Evolutionary conservation across 129 eudicot genomes (phyloP).

Genomic region (Dittrichia graveolens): DNA sequence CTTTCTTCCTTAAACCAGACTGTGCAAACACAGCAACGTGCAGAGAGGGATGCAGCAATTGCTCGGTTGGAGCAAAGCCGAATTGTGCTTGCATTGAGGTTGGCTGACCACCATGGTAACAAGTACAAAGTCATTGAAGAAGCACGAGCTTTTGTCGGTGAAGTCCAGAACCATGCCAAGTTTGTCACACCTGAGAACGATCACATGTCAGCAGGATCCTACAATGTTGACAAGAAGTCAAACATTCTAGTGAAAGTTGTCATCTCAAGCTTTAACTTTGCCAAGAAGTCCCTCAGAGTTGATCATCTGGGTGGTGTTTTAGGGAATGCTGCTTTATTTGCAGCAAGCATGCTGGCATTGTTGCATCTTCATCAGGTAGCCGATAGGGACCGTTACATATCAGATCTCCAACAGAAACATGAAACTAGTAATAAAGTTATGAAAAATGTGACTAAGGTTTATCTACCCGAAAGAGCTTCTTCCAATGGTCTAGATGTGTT

Average conservation of each 20-base stretch:
- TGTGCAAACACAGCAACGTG: conserved; percentile 77
- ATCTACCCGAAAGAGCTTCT: conserved; percentile 39
- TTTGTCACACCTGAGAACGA: conserved; percentile 52
- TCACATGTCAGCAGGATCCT: conserved; percentile 32
- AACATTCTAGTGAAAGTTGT: conserved; percentile 52
- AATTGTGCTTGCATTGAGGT: conserved; percentile 78
- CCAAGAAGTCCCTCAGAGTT: conserved; percentile 53
- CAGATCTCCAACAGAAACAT: conserved; percentile 40
- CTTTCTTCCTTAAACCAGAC: conserved; percentile 45
- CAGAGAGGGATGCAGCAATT: conserved; percentile 82
- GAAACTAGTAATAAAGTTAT: conserved; percentile 31
- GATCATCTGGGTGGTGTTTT: conserved; percentile 60
- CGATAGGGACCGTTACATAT: conserved; percentile 39
- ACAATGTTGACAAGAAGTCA: conserved; percentile 42
- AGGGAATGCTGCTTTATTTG: conserved; percentile 83
- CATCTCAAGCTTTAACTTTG: conserved; percentile 51
- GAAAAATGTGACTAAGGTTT: conserved; percentile 46
- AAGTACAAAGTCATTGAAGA: conserved; percentile 85
- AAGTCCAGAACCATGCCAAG: conserved; percentile 56
- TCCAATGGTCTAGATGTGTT: conserved; percentile 67
- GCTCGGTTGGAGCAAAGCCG: conserved; percentile 92
- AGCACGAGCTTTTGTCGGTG: conserved; percentile 78
- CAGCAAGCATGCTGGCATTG: conserved; percentile 81
- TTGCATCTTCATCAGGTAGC: conserved; percentile 69
- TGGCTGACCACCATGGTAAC: conserved; percentile 88